Conservation (phyloP, 2,329 filamentous ascomycete genomes). For the Metarhizium robertsii region DNA sequence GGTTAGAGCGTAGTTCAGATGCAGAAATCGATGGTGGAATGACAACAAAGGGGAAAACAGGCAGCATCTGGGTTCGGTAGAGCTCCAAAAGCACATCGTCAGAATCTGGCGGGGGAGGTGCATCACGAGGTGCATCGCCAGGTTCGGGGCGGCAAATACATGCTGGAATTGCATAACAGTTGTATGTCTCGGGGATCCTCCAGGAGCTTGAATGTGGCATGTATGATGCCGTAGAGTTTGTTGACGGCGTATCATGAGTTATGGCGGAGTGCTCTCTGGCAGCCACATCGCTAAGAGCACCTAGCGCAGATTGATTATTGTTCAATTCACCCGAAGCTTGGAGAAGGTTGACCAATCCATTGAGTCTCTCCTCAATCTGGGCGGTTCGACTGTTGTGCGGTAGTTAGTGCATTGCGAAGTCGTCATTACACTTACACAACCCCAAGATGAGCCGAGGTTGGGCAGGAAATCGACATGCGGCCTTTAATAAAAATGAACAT, state of each 20-base stretch:
- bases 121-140: slow-evolving; percentile 28
- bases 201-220: slow-evolving; percentile 13
- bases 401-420: neutral
- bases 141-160: slow-evolving; percentile 37
- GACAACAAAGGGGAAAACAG: slow-evolving; percentile 37
- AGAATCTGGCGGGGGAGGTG: slow-evolving; percentile 30
- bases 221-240: slow-evolving; percentile 9
- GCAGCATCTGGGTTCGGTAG: slow-evolving; percentile 33
- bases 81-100: slow-evolving; percentile 36
- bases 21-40: slow-evolving; percentile 27
- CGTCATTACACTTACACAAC: neutral
- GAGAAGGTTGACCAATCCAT: slow-evolving; percentile 38
- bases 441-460: neutral
- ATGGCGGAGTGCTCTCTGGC: slow-evolving; percentile 15
- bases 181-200: slow-evolving; percentile 32
- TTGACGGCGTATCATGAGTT: slow-evolving; percentile 16
- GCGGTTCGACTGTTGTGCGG: slow-evolving; percentile 30
- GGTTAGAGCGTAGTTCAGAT: slow-evolving; percentile 24
- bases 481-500: neutral
- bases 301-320: slow-evolving; percentile 12
- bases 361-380: slow-evolving; percentile 39
- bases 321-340: slow-evolving; percentile 31
- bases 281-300: slow-evolving; percentile 18
- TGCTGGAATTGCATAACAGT: slow-evolving; percentile 33
- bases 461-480: neutral